Evolutionary conservation across 2,329 filamentous ascomycete genomes (phyloP), one percentile per base, ranked within the genome.

Genomic region (Hirsutella rhossiliensis): DNA sequence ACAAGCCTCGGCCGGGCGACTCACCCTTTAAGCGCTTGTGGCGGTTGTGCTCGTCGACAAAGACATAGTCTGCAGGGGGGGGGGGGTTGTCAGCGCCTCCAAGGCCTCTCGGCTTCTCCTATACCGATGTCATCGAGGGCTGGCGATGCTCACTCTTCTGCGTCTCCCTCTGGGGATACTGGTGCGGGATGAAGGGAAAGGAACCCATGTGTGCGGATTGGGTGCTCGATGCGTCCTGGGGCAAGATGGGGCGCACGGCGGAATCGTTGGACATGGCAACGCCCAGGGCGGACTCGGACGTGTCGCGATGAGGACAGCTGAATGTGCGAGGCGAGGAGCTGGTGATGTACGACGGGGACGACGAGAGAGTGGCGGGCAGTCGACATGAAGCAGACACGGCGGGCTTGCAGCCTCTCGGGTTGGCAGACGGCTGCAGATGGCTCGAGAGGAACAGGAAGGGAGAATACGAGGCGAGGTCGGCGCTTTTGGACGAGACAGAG

Each of bases 41-140:
- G 51, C 92, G 84, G 69, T 97, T 97, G 65, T 97, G 92, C 64
- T 97, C 90, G 64, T 97, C 90, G 46, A 97, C 92, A 60, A 97
- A 97, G 56, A 97, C 92, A 84, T 96, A 97, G 63, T 96, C 89
- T 94, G 43, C 29, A 52, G 46, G 53, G 51, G 45, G 45, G 20
- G 5, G 11, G 18, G 12, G 28, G 5, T n/a, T n/a, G 28, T n/a
- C 9, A 19, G 17, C 17, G 27, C 23, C 4, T 23, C 23, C 23
- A 23, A 4, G 23, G 23, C 23, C 23, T 23, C 23, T 23, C n/a
- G n/a, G n/a, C n/a, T n/a, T n/a, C n/a, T n/a, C n/a, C n/a, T 23
- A 23, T 23, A 23, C 23, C 23, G 23, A 23, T 7, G 23, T 4
- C 23, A 23, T 4, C 23, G 23, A 23, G 23, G 23, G 23, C 23